Percentiles rank a stretch among this genome's conserved stretches.
These are phyloP conservation scores for Carex arenaria DNA, from an alignment of 202 grass and related monocot genomes.

Conservation along the genomic window DNA sequence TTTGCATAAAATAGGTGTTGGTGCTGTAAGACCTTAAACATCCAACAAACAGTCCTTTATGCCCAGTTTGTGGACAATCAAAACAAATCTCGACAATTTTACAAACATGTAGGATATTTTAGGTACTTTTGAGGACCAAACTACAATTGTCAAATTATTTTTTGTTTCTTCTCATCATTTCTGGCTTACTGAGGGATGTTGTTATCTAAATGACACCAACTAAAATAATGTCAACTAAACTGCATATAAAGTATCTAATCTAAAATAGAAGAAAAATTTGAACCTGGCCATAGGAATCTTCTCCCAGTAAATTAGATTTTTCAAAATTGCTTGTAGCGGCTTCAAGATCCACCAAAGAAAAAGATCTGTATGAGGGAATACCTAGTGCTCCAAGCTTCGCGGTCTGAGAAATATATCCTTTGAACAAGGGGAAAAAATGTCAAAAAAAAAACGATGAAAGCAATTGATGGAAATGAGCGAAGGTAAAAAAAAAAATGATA, in stretches of 20 bases:
- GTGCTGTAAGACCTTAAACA: background rate
- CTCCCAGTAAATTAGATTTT: constrained; percentile 49
- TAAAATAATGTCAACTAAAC: background rate
- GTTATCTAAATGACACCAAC: background rate
- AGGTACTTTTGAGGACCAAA: background rate
- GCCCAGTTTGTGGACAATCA: background rate
- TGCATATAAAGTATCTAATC: background rate
- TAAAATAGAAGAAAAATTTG: background rate
- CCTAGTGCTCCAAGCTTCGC: constrained; percentile 80
- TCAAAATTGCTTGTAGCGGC: constrained; percentile 78
- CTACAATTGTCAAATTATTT: background rate
- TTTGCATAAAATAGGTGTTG: background rate
- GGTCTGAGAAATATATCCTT: constrained; percentile 92
- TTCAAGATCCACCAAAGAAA: constrained; percentile 88
- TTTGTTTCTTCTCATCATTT: background rate
- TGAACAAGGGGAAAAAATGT: background rate
- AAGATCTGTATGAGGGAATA: constrained; percentile 67
- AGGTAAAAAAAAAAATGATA: background rate
- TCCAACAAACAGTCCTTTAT: background rate
- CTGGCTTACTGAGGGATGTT: background rate
- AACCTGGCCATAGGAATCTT: constrained; percentile 85
- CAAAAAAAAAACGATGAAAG: background rate
- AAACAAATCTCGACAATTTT: background rate
- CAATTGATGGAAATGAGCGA: background rate
- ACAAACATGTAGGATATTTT: background rate